Evolutionary conservation across 106 monocot species (phyloP), one percentile per base, ranked within the genome.

Genomic region (Hemerocallis citrina): DNA sequence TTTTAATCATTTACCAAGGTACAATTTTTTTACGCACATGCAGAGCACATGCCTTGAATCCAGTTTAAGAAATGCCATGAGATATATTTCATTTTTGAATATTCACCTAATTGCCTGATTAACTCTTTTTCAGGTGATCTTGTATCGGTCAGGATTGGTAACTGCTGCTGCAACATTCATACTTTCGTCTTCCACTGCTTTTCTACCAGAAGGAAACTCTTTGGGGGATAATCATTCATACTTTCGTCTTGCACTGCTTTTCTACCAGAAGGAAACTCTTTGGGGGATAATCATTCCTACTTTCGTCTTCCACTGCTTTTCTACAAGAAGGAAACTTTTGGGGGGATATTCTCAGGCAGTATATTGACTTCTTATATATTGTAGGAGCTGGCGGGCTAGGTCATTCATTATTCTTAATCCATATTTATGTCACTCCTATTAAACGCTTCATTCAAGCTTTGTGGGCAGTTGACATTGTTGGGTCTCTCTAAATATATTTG

Each of bases 391-490:
- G 83, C 37, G 86, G 95, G 0, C 72, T 95, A n/a, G 95, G 95
- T 2, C 64, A 86, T 41, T 95, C 95, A 49, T 58, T 95, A 20
- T 22, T 86, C 30, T 74, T 95, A 48, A 95, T 95, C 65, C 95
- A 95, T 55, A 90, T 95, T 51, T 95, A 95, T 56, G 86, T 95
- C 42, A 84, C 95, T 44, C 69, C 86, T 23, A 95, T 95, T 36
- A 95, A 95, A 68, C 74, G 86, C 33, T 86, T 84, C 51, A 80
- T 90, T 61, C 95, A 95, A 71, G 76, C 77, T 34, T 36, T 95
- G 20, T 95, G 95, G 95, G 84, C 52, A 12, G 20, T 76, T 65
- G 95, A 90, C 40, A 72, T 66, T 24, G 3, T 84, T 69, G 95
- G 95, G 57, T 95, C 95, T 50, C 42, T 89, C 34, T 79, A 29